Conservation (phyloP, 805 yeast genomes). For the Kurtzmaniella cleridarum region DNA sequence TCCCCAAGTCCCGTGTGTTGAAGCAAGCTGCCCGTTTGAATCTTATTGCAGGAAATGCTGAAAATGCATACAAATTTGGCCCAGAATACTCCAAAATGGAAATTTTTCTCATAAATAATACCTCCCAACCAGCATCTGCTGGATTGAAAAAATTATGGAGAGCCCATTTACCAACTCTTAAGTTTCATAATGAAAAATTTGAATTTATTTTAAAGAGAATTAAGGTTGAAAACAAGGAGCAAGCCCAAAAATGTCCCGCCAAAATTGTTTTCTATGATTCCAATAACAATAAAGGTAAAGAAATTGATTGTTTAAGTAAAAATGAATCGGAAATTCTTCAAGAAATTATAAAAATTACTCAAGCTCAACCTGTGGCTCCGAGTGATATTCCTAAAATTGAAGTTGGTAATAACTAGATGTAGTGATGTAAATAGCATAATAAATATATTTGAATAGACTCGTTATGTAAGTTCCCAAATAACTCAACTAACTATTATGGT, state of each 20-base stretch:
- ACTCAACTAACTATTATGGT: no score
- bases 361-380: constrained; percentile 47
- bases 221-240: constrained; percentile 35
- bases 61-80: constrained; percentile 28
- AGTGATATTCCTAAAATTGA: constrained; percentile 32
- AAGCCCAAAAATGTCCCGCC: constrained; percentile 41
- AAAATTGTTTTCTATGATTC: constrained; percentile 34
- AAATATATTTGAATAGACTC: neutral
- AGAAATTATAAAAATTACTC: constrained; percentile 46
- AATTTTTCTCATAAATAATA: constrained; percentile 43
- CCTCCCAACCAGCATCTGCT: constrained; percentile 45
- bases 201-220: constrained; percentile 59
- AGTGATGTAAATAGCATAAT: neutral
- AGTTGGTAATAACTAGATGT: neutral
- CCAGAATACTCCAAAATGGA: constrained; percentile 36
- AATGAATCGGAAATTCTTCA: constrained; percentile 49
- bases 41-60: constrained; percentile 44
- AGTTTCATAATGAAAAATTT: constrained; percentile 75
- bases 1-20: constrained; percentile 37
- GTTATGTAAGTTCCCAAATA: neutral
- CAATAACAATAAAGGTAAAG: constrained; percentile 29
- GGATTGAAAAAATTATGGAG: constrained; percentile 78
- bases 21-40: constrained; percentile 49
- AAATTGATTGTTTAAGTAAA: constrained; percentile 51
- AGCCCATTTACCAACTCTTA: constrained; percentile 65